These are phyloP conservation scores for Phytopythium oedochilum DNA, from an alignment of 352 stramenopile genomes.

Conservation along the genomic window DNA sequence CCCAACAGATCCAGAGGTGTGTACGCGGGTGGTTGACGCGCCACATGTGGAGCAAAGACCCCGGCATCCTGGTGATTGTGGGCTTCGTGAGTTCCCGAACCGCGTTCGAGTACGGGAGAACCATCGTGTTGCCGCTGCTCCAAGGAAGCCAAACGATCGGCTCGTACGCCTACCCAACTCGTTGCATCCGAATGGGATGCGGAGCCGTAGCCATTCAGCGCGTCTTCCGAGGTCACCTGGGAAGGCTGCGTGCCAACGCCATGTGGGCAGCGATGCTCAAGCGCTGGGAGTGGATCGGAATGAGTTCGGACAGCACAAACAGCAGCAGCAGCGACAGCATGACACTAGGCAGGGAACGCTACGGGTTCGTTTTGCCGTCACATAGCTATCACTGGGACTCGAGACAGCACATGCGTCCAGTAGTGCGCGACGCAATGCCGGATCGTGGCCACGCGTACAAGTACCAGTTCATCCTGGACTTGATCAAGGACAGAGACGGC, in stretches of 20 bases:
- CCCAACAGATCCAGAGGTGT: constrained; percentile 44
- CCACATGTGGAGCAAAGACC: constrained; percentile 58
- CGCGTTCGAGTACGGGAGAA: constrained; percentile 48
- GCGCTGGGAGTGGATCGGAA: constrained; percentile 69
- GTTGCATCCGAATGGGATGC: constrained; percentile 31
- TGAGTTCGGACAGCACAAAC: constrained; percentile 22
- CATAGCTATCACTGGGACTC: constrained; percentile 37
- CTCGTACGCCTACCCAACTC: constrained; percentile 55
- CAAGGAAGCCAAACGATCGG: constrained; percentile 4
- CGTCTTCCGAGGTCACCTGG: constrained; percentile 39
- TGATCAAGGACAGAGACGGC: constrained; percentile 61
- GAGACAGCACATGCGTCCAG: constrained; percentile 42
- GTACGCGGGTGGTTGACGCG: constrained; percentile 66
- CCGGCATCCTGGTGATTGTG: constrained; percentile 30
- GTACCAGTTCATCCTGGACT: constrained; percentile 63
- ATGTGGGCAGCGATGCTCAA: constrained; percentile 64
- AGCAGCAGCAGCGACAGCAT: constrained; percentile 43
- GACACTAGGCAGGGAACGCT: constrained; percentile 43
- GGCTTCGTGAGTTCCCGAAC: constrained; percentile 32
- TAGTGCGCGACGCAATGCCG: constrained; percentile 28
- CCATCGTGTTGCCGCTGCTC: constrained; percentile 27
- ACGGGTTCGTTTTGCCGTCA: constrained; percentile 54
- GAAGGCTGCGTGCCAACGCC: constrained; percentile 55
- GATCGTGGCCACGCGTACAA: constrained; percentile 59
- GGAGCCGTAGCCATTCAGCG: constrained; percentile 41